These are phyloP conservation scores for Medicago lupulina DNA, from an alignment of 306 rosid species.

Conservation along the genomic window DNA sequence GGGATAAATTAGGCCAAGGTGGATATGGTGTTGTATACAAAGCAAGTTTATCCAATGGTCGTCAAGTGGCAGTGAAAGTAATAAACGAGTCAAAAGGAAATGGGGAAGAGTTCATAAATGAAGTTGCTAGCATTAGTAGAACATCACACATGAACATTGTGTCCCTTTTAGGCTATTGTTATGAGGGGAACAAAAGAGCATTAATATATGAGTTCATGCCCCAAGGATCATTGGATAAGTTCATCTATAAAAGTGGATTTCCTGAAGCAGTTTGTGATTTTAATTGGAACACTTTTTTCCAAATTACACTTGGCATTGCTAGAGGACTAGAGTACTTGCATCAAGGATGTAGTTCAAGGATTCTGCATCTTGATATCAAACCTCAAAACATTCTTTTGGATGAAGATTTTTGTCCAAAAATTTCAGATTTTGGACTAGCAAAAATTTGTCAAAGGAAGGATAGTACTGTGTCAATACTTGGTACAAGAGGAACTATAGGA, in stretches of 20 bases:
- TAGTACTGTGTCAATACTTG: conserved; percentile 28
- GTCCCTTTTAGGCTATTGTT: no score
- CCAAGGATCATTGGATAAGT: conserved; percentile 54
- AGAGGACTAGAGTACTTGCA: background rate
- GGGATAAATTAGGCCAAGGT: no score
- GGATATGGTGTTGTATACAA: no score
- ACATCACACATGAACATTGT: no score
- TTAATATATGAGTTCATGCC: conserved; percentile 36
- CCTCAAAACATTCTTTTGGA: conserved; percentile 1
- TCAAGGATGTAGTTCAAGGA: background rate
- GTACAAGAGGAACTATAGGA: conserved; percentile 6
- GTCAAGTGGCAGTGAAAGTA: no score
- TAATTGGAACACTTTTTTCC: conserved; percentile 19
- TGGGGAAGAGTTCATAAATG: no score
- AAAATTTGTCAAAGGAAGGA: conserved; percentile 44
- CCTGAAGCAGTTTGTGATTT: conserved; percentile 8
- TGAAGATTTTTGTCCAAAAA: background rate
- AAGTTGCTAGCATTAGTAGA: no score
- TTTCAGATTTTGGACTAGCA: conserved; percentile 13
- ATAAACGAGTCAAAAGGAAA: no score
- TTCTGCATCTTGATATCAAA: background rate
- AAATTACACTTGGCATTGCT: background rate
- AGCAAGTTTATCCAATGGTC: no score
- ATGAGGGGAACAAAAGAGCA: no score
- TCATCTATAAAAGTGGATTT: conserved; percentile 21